phyloP scores from a whole-genome alignment of 768 basidiomycete genomes.

The Rhodotorula paludigena region DNA sequence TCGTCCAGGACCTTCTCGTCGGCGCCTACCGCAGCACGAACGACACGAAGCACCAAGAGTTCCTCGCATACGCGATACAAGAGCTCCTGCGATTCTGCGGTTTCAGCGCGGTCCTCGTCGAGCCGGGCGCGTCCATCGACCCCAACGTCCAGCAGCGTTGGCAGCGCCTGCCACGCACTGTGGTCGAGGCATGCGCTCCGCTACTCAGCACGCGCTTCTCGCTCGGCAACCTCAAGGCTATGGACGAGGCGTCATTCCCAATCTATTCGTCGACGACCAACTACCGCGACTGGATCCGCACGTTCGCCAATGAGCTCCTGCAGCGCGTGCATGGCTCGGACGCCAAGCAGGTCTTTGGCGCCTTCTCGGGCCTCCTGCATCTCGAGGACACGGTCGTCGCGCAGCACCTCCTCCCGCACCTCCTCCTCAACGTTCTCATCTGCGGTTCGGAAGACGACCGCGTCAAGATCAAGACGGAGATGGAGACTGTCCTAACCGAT shows the following conservation, averaged over 20 bases:
- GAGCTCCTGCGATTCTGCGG: slow-evolving; percentile 80
- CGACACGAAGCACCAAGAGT: slow-evolving; percentile 83
- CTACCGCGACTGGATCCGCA: slow-evolving; percentile 93
- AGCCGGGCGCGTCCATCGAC: background rate
- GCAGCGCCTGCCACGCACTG: slow-evolving; percentile 71
- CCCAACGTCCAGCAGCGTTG: slow-evolving; percentile 54
- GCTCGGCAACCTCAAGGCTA: slow-evolving; percentile 49
- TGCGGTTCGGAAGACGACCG: slow-evolving; percentile 64
- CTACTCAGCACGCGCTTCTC: slow-evolving; percentile 60
- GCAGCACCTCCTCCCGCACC: slow-evolving; percentile 80
- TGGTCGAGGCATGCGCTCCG: slow-evolving; percentile 78
- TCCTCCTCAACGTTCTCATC: slow-evolving; percentile 77
- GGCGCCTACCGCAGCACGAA: slow-evolving; percentile 87
- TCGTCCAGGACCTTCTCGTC: slow-evolving; percentile 78
- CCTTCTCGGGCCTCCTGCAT: slow-evolving; percentile 66
- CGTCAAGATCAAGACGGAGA: slow-evolving; percentile 65
- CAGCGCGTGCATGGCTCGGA: slow-evolving; percentile 46
- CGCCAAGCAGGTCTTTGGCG: slow-evolving; percentile 61
- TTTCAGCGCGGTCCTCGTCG: slow-evolving; percentile 70
- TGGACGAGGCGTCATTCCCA: slow-evolving; percentile 55
- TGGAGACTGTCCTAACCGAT: slow-evolving; percentile 75
- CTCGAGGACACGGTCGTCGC: slow-evolving; percentile 91
- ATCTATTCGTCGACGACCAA: slow-evolving; percentile 72
- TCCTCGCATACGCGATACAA: slow-evolving; percentile 86
- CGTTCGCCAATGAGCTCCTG: slow-evolving; percentile 80